Conservation (phyloP, 2,329 filamentous ascomycete species). For the Akanthomyces dipterigenus region DNA sequence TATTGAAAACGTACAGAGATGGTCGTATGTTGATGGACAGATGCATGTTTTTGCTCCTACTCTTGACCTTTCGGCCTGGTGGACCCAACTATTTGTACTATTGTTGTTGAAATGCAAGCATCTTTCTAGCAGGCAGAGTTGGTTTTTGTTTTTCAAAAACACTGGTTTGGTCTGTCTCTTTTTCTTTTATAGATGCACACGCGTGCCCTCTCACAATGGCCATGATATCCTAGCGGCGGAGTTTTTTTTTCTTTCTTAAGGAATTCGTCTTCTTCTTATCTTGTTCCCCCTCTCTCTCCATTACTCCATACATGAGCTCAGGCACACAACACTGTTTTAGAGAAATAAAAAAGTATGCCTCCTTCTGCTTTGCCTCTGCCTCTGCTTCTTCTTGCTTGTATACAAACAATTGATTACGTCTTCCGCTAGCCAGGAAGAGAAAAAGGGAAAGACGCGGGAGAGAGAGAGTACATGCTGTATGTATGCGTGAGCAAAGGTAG, state of each 20-base stretch:
- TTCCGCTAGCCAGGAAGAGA: no score
- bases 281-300: not conserved
- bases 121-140: not conserved
- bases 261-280: not conserved
- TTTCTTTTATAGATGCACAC: conserved; percentile 6
- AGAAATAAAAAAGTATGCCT: no score
- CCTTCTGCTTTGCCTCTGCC: no score
- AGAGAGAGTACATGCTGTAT: no score
- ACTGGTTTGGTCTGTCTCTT: not conserved
- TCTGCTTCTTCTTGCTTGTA: no score
- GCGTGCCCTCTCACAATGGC: not conserved
- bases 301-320: no score
- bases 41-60: no score
- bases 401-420: no score
- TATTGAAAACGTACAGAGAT: not conserved
- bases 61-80: no score
- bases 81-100: not conserved
- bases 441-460: no score
- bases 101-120: not conserved
- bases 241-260: not conserved
- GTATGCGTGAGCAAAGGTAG: no score
- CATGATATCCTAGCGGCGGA: conserved; percentile 11
- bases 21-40: not conserved
- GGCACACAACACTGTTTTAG: no score
- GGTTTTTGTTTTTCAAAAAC: not conserved